phyloP scores from a whole-genome alignment of 345 rosid species.

The Eucalyptus viminalis region DNA sequence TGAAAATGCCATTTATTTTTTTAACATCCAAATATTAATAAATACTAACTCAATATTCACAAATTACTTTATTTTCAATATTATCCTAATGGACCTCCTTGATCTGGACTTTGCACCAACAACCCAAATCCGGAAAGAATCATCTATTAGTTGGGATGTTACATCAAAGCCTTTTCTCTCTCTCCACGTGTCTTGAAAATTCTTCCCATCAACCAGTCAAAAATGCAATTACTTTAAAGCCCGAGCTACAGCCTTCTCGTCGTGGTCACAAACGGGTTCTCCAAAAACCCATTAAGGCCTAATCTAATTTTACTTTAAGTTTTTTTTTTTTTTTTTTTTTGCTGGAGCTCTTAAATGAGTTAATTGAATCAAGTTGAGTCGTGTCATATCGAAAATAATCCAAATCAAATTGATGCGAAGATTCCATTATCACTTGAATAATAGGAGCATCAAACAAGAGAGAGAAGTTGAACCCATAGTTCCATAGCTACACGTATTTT shows the following conservation, averaged over 20 bases:
- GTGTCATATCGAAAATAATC: accelerated
- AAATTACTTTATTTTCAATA: background rate
- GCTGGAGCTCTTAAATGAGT: background rate
- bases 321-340: no score
- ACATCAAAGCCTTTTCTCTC: background rate
- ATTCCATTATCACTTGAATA: no score
- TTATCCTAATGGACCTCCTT: background rate
- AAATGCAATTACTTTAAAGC: background rate
- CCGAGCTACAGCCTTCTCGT: background rate
- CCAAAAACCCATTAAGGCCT: background rate
- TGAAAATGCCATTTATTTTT: background rate
- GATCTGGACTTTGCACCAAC: background rate
- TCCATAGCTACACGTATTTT: background rate
- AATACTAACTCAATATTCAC: background rate
- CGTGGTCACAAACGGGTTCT: background rate
- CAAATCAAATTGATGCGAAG: no score
- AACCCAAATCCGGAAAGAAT: background rate
- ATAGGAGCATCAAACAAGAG: background rate
- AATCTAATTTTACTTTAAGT: no score
- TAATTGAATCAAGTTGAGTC: no score
- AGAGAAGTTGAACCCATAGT: accelerated
- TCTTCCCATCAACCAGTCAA: background rate
- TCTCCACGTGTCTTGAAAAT: background rate
- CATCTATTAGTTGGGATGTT: background rate
- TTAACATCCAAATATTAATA: background rate